phyloP scores from a whole-genome alignment of 352 stramenopile species.

The Globisporangium recalcitrans region DNA sequence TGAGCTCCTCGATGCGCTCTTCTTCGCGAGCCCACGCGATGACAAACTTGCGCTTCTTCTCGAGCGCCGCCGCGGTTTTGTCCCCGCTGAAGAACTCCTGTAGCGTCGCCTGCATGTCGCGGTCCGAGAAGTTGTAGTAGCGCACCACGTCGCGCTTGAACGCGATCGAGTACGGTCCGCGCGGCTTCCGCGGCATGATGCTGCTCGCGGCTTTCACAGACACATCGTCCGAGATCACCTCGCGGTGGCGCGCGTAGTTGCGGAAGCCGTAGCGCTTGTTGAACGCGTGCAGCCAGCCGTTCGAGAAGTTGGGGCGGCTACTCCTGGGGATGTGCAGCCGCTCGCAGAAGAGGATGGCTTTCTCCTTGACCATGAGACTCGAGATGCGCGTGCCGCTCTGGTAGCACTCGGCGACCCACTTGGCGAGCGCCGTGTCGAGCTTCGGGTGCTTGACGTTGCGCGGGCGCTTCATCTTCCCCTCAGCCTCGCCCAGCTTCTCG shows the following conservation, averaged over 20 bases:
- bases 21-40: constrained; percentile 15
- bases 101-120: constrained; percentile 15
- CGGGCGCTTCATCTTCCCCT: constrained; percentile 16
- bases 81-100: constrained; percentile 14
- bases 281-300: constrained; percentile 18
- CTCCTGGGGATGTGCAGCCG: constrained; percentile 11
- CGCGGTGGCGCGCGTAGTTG: constrained; percentile 18
- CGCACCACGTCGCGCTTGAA: constrained; percentile 20
- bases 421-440: constrained; percentile 16
- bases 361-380: constrained; percentile 19
- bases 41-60: constrained; percentile 20
- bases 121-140: constrained; percentile 12
- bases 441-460: constrained; percentile 18
- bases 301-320: constrained; percentile 15
- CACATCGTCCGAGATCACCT: constrained; percentile 15
- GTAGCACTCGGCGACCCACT: constrained; percentile 16
- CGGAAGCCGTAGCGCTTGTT: constrained; percentile 22
- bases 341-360: constrained; percentile 15
- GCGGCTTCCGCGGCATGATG: constrained; percentile 8
- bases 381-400: constrained; percentile 14
- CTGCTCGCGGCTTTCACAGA: constrained; percentile 9
- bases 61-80: constrained; percentile 14
- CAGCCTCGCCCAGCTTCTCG: constrained; percentile 11
- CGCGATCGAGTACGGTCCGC: constrained; percentile 16
- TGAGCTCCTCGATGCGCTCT: constrained; percentile 17